Evolutionary conservation across 108 stramenopile species (phyloP).

Genomic region (Pelagomonas calceolata): DNA sequence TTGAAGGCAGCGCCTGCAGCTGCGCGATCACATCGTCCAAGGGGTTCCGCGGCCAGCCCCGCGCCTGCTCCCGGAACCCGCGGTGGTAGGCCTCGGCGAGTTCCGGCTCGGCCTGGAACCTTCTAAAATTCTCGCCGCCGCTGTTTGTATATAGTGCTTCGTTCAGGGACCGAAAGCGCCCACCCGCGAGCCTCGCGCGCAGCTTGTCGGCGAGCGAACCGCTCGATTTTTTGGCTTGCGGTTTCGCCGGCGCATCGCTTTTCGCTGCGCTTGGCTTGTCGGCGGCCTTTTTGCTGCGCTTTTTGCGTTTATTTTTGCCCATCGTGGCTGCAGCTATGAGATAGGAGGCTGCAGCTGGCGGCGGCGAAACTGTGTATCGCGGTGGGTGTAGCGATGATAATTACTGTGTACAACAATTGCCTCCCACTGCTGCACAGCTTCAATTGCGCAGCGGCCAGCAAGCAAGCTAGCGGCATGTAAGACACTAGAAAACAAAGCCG

Average conservation of each 20-base stretch:
- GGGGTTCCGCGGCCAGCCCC: slow-evolving; percentile 90
- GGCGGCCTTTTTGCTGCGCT: too few relatives aligned
- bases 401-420: too few relatives aligned
- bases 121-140: slow-evolving; percentile 45
- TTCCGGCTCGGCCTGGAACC: slow-evolving; percentile 71
- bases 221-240: not conserved
- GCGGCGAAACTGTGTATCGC: too few relatives aligned
- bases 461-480: too few relatives aligned
- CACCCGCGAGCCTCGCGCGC: slow-evolving; percentile 55
- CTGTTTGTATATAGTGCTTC: slow-evolving; percentile 87
- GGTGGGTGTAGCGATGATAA: too few relatives aligned
- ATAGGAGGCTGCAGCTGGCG: too few relatives aligned
- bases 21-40: slow-evolving; percentile 77
- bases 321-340: too few relatives aligned
- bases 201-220: not conserved
- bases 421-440: too few relatives aligned
- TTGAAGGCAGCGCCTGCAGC: slow-evolving; percentile 25
- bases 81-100: slow-evolving; percentile 91
- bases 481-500: too few relatives aligned
- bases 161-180: slow-evolving; percentile 92
- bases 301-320: too few relatives aligned
- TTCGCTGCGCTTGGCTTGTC: too few relatives aligned
- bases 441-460: too few relatives aligned
- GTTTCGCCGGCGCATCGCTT: not conserved
- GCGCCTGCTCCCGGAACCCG: slow-evolving; percentile 88